Base-by-base conservation (phyloP, 352 stramenopile genomes). In the Paralagenidium karlingii region DNA sequence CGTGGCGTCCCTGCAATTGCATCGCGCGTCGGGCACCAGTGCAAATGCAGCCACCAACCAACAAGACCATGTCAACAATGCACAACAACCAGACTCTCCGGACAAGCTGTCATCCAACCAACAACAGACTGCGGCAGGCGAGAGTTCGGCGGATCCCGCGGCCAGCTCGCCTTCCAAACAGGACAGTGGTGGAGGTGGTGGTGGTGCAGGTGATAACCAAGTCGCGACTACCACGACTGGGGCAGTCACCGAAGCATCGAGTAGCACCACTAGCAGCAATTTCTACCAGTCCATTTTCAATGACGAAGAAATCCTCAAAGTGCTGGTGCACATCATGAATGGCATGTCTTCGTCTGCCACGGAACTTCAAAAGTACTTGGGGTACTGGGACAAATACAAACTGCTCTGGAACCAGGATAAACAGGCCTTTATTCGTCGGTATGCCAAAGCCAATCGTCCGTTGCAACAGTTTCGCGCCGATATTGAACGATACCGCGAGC, bases 291-390 rank as follows among this genome's bases (percentile, higher is more conserved):
- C 77, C n/a, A 95, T 97, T 40, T 96, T 88, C 45, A 95, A 96
- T 34, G 89, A 98, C 45, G 82, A 96, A 55, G 92, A 98, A 42
- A 97, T 95, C 26, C 55, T 98, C 3, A 96, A 96, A 48, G 78
- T 97, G 9, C 61, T 96, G 6, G 85, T 96, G 1, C 79, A 95
- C 38, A 96, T 97, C 41, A 97, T 97, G 86, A 97, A 97, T 51
- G 89, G 89, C 9, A 96, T 98, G 84, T 90, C 74, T 2, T 88
- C 82, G 0, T 95, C 77, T 42, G 82, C 84, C 3, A 96, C 86
- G 5, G 82, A 96, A 45, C 51, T 98, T 5, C 84, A 96, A 51
- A 97, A 96, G 51, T 96, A 97, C 46, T 58, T 97, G 13, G 83
- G 82, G 12, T 96, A 96, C 51, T 96, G 87, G 87, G 84, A 96